Evolutionary conservation across 2,329 filamentous ascomycete species (phyloP).

Genomic region (Nothomitra cinnamomea): DNA sequence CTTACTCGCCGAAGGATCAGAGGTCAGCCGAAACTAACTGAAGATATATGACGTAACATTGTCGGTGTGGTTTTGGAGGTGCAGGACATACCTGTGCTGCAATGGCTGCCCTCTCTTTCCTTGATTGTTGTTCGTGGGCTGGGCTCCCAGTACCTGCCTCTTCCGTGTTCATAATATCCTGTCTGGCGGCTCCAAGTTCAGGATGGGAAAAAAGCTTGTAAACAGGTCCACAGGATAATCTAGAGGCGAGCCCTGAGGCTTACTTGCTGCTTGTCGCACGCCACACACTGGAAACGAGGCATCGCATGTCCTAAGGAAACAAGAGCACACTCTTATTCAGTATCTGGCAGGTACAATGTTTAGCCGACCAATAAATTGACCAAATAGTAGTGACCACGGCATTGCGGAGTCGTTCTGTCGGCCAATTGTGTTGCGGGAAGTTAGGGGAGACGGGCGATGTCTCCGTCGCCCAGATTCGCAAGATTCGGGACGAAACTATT

Average conservation of each 20-base stretch:
- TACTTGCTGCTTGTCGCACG: not conserved
- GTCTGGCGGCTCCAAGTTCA: not conserved
- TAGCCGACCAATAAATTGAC: not conserved
- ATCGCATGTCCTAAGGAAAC: too few species aligned
- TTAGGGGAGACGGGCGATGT: slow-evolving; percentile 1
- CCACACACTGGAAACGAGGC: not conserved
- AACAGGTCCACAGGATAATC: not conserved
- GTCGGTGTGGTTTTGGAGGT: not conserved
- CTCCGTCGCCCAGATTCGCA: not conserved
- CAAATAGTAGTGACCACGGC: not conserved
- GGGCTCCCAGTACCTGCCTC: not conserved
- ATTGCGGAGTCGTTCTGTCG: not conserved
- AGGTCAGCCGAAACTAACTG: not conserved
- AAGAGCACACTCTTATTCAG: too few species aligned
- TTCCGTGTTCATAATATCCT: not conserved
- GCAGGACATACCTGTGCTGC: slow-evolving; percentile 4
- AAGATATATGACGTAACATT: not conserved
- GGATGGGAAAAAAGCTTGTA: not conserved
- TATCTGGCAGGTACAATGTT: not conserved
- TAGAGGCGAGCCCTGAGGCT: not conserved
- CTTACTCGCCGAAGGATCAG: not conserved
- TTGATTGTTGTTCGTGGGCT: slow-evolving; percentile 1
- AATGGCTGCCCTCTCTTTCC: slow-evolving; percentile 7
- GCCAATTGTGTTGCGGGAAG: not conserved
- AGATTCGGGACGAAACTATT: too few species aligned